Evolutionary conservation across 169 alveolate genomes (phyloP), one percentile per base, ranked within the genome.

Genomic region (Plasmodium coatneyi): DNA sequence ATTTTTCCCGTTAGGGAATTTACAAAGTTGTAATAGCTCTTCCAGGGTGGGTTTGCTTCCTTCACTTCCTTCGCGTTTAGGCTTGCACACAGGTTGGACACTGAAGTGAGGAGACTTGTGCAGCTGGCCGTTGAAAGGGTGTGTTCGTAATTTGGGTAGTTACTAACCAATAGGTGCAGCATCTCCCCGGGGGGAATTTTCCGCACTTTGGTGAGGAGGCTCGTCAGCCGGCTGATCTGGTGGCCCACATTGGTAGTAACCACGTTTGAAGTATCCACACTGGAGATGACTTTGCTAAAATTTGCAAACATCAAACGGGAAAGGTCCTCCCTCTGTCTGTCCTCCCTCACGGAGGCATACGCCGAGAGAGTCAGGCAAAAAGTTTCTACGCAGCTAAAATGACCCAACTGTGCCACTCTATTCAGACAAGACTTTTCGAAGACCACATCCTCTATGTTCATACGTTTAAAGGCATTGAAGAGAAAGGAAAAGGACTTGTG

Each of bases 401-500:
- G 28, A 9, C 66, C 41, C 0, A 84, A 30, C 78, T 84, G 70
- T 28, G 25, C 39, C 30, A 84, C 43, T 32, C 46, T 84, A 72
- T 49, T 72, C 36, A 84, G 19, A 56, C 92, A 84, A 0, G 92
- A 72, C 0, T 72, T 30, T 84, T 84, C 84, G n/a, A 84, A 84
- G 7, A 84, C 76, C 12, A n/a, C 25, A 72, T 84, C 92, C 30
- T 39, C 19, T 46, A 71, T 72, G 28, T 84, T 43, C 92, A 84
- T 72, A 84, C 78, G 74, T 84, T 84, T 25, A 74, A 74, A 84
- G 10, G 82, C 92, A 22, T 72, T 84, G 49, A 72, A 84, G n/a
- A 84, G 54, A 49, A 72, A 84, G 4, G 92, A 71, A 84, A 84
- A 84, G 0, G 84, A 71, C n/a, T 43, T 84, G 25, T 84, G 79